Evolutionary conservation across 257 asterid genomes (phyloP).

Genomic region (Solanum gracilifrons): DNA sequence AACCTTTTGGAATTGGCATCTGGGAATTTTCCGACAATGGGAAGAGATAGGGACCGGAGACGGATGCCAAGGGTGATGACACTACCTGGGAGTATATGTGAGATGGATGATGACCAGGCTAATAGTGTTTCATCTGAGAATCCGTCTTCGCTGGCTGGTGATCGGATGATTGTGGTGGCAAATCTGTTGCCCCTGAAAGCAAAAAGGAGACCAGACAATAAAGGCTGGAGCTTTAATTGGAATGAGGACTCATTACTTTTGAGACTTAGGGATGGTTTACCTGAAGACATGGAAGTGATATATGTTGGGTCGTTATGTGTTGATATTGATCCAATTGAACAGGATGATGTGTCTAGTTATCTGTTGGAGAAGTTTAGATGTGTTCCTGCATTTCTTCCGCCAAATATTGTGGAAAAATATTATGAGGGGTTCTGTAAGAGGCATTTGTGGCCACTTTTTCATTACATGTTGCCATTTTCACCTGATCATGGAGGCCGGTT

Average conservation of each 20-base stretch:
- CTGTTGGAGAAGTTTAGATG: conserved; percentile 63
- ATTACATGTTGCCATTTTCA: conserved; percentile 70
- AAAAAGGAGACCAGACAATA: conserved; percentile 63
- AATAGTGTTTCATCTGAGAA: conserved; percentile 63
- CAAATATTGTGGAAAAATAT: conserved; percentile 41
- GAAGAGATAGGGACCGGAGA: conserved; percentile 54
- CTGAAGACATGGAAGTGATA: conserved; percentile 69
- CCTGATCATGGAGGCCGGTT: conserved; percentile 66
- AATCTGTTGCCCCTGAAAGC: conserved; percentile 78
- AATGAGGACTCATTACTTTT: conserved; percentile 65
- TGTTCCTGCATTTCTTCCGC: conserved; percentile 62
- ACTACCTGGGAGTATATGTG: conserved; percentile 58
- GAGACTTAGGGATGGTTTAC: conserved; percentile 73
- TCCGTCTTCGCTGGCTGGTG: conserved; percentile 69
- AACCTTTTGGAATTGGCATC: conserved; percentile 78
- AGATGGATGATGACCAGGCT: conserved; percentile 68
- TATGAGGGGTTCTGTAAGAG: conserved; percentile 81
- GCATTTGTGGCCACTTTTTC: conserved; percentile 75
- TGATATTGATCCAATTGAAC: conserved; percentile 68
- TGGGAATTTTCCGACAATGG: conserved; percentile 64
- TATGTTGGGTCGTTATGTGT: conserved; percentile 66
- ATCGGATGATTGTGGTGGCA: conserved; percentile 70
- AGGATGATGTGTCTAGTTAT: conserved; percentile 59
- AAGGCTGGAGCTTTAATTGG: conserved; percentile 89
- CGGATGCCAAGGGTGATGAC: conserved; percentile 77